phyloP scores from a whole-genome alignment of 2,329 filamentous ascomycete genomes.

The Hypoxylon sp. region DNA sequence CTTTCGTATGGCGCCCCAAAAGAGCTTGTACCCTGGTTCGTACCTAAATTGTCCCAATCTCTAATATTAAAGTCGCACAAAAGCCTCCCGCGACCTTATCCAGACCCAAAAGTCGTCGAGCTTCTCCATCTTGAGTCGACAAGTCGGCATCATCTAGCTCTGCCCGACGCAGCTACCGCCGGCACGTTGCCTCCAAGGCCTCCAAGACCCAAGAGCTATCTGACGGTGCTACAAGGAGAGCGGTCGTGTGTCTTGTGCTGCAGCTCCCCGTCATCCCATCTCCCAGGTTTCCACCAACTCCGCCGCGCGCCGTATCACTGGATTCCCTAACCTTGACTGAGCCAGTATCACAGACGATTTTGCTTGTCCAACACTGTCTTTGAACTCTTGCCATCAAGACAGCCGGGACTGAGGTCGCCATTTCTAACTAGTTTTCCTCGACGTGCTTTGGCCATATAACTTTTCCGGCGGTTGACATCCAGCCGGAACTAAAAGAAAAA shows the following conservation, averaged over 20 bases:
- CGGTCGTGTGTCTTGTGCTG: conserved; percentile 58
- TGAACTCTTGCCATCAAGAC: conserved; percentile 52
- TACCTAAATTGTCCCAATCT: conserved; percentile 55
- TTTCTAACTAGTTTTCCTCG: conserved; percentile 39
- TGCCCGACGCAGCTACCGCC: conserved; percentile 50
- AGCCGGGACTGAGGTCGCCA: conserved; percentile 42
- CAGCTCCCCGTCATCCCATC: conserved; percentile 62
- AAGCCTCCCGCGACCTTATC: conserved; percentile 55
- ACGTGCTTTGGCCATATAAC: conserved; percentile 47
- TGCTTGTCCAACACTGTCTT: conserved; percentile 64
- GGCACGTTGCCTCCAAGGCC: conserved; percentile 51
- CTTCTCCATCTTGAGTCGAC: conserved; percentile 52
- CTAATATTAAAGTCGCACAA: conserved; percentile 58
- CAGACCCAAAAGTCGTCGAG: conserved; percentile 51
- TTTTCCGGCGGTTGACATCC: conserved; percentile 41
- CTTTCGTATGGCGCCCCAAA: conserved; percentile 50
- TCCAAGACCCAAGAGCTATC: conserved; percentile 50
- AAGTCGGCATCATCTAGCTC: conserved; percentile 51
- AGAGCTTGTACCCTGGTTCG: conserved; percentile 51
- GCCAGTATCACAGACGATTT: conserved; percentile 67
- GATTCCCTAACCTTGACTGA: conserved; percentile 61
- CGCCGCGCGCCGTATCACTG: conserved; percentile 66
- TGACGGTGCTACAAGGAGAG: conserved; percentile 53
- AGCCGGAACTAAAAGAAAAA: conserved; percentile 32
- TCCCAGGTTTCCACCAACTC: conserved; percentile 60